Conservation (phyloP, 2,329 filamentous ascomycete genomes). For the Plenodomus lindquistii region DNA sequence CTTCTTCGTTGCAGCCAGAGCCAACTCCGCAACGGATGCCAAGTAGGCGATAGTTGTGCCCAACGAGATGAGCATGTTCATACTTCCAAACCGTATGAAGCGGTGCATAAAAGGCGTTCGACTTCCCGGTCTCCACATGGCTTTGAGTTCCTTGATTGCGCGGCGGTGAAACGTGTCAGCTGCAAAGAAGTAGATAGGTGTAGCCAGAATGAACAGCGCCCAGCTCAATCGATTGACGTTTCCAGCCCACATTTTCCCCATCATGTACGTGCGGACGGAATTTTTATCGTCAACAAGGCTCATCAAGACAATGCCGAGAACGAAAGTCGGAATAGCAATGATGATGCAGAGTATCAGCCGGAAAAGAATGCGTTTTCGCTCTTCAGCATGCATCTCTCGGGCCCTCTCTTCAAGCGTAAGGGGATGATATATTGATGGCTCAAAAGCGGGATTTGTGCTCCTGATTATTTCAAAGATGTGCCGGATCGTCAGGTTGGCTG, state of each 20-base stretch:
- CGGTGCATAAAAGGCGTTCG: constrained; percentile 71
- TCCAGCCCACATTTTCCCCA: constrained; percentile 70
- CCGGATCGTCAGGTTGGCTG: constrained; percentile 74
- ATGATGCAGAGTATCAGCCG: constrained; percentile 72
- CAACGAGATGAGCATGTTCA: constrained; percentile 91
- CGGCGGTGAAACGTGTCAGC: constrained; percentile 83
- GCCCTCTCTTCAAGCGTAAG: constrained; percentile 84
- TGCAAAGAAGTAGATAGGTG: constrained; percentile 83
- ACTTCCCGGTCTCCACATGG: constrained; percentile 77
- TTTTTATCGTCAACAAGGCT: constrained; percentile 69
- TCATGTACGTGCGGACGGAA: constrained; percentile 65
- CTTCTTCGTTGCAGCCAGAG: constrained; percentile 56
- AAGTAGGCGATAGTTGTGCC: constrained; percentile 88
- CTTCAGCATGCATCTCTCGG: constrained; percentile 69
- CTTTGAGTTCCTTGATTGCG: constrained; percentile 75
- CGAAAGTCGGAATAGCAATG: constrained; percentile 77
- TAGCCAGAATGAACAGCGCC: constrained; percentile 78
- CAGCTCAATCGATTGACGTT: constrained; percentile 75
- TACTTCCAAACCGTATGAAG: constrained; percentile 93
- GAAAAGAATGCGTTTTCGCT: constrained; percentile 68
- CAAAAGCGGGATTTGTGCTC: constrained; percentile 67
- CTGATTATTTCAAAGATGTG: constrained; percentile 71
- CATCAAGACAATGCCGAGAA: constrained; percentile 92
- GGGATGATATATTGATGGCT: constrained; percentile 73
- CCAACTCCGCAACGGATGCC: constrained; percentile 76